Evolutionary conservation across 2,329 filamentous ascomycete species (phyloP).

Genomic region (Colletotrichum kahawae): DNA sequence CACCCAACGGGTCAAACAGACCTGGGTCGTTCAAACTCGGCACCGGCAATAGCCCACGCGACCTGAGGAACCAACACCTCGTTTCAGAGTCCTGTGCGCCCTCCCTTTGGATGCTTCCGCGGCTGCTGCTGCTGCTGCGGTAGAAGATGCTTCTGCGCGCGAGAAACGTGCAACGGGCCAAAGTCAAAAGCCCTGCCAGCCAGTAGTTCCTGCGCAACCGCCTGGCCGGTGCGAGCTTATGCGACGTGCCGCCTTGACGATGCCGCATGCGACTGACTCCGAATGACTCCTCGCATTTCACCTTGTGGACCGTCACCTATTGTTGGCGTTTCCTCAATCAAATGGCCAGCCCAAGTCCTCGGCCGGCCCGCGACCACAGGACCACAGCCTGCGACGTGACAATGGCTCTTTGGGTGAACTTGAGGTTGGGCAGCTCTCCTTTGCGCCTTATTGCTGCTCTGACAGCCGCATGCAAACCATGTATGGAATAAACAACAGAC

Average conservation of each 20-base stretch:
- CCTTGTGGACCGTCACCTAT: background rate
- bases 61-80: background rate
- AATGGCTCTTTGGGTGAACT: background rate
- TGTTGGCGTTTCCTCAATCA: background rate
- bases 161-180: background rate
- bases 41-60: background rate
- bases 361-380: background rate
- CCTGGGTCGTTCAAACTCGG: background rate
- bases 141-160: background rate
- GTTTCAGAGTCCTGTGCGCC: background rate
- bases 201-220: background rate
- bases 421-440: background rate
- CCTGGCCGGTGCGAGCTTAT: background rate
- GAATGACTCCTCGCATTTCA: background rate
- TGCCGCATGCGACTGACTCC: background rate
- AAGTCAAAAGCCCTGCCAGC: background rate
- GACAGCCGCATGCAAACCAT: background rate
- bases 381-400: background rate
- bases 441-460: background rate
- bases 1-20: background rate
- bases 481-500: slow-evolving; percentile 5
- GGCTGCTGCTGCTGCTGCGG: background rate
- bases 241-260: background rate
- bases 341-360: background rate
- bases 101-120: background rate